phyloP scores from a whole-genome alignment of 371 early-diverging fungal species.

The Rhizomucor pusillus region DNA sequence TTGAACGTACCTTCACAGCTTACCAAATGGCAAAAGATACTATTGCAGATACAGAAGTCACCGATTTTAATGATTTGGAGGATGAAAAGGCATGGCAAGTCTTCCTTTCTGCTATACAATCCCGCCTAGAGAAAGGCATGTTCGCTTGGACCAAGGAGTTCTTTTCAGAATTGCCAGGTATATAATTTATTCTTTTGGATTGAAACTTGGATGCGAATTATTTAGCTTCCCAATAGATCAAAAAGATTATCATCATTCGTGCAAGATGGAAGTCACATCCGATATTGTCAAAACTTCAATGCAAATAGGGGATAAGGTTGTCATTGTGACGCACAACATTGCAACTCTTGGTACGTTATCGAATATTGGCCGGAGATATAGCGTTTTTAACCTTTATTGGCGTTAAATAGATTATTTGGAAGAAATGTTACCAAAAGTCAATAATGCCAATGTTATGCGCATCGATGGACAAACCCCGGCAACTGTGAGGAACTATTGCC shows the following conservation, averaged over 20 bases:
- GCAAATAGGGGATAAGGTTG: slow-evolving; percentile 57
- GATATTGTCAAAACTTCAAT: slow-evolving; percentile 30
- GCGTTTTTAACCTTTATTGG: not conserved
- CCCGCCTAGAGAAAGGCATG: not conserved
- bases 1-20: not conserved
- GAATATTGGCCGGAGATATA: slow-evolving; percentile 4
- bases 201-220: not conserved
- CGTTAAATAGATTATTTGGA: slow-evolving; percentile 51
- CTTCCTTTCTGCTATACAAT: not conserved
- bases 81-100: not conserved
- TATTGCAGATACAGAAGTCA: too few relatives aligned
- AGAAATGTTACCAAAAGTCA: slow-evolving; percentile 8
- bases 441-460: slow-evolving; percentile 22
- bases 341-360: slow-evolving; percentile 55
- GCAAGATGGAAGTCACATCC: slow-evolving; percentile 24
- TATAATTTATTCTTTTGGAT: not conserved
- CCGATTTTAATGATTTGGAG: too few relatives aligned
- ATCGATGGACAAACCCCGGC: slow-evolving; percentile 60
- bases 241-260: slow-evolving; percentile 20
- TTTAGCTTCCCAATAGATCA: slow-evolving; percentile 10
- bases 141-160: not conserved
- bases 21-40: too few relatives aligned
- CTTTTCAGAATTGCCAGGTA: not conserved
- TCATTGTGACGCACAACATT: slow-evolving; percentile 75
- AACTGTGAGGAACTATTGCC: too few relatives aligned